Evolutionary conservation across 148 eudicot genomes (phyloP).

Genomic region (Rhododendron ovatum): DNA sequence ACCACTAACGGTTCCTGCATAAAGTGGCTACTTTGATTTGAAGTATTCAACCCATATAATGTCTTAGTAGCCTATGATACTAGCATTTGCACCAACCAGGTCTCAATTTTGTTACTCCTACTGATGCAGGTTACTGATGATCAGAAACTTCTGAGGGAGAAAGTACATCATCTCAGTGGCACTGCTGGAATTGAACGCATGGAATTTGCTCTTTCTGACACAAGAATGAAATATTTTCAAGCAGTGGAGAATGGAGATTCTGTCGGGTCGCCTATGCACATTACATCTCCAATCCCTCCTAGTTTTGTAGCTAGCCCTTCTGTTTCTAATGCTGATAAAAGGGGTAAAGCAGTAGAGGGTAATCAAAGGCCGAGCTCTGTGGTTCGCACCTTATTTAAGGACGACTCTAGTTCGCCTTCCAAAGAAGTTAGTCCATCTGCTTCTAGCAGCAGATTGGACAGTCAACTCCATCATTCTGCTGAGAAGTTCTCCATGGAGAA

Average conservation of each 20-base stretch:
- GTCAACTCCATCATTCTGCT: constrained; percentile 11
- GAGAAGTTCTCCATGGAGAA: constrained; percentile 46
- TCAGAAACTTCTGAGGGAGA: constrained; percentile 78
- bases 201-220: constrained; percentile 74
- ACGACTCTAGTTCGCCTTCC: constrained; percentile 23
- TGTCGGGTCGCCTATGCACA: constrained; percentile 51
- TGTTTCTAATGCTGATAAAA: constrained; percentile 25
- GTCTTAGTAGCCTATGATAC: background rate
- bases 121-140: constrained; percentile 66
- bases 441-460: constrained; percentile 18
- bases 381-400: constrained; percentile 68
- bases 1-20: background rate
- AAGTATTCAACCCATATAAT: background rate
- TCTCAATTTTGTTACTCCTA: constrained; percentile 7
- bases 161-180: constrained; percentile 80
- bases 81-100: background rate
- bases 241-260: constrained; percentile 59
- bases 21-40: background rate
- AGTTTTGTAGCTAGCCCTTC: constrained; percentile 37
- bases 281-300: constrained; percentile 42
- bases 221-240: constrained; percentile 58
- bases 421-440: constrained; percentile 34
- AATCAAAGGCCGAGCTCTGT: constrained; percentile 37
- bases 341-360: constrained; percentile 18
- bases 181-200: constrained; percentile 78